phyloP scores from a whole-genome alignment of 208 protist genomes.

The Phytomonas sp. region DNA sequence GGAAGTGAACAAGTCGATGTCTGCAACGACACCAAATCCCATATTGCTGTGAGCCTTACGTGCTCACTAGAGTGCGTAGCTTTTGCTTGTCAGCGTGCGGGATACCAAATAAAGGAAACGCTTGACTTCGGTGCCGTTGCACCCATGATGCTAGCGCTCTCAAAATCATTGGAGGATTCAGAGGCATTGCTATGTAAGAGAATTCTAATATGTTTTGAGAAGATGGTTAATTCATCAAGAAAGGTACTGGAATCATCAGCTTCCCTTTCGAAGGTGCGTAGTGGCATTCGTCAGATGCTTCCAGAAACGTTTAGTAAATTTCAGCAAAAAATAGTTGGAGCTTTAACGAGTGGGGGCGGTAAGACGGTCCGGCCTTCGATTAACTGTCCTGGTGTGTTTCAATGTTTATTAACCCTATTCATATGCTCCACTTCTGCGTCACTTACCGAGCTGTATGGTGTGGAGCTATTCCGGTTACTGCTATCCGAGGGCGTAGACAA shows the following conservation, averaged over 20 bases:
- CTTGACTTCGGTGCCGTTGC: conserved; percentile 27
- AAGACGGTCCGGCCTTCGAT: conserved; percentile 4
- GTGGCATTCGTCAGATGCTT: conserved; percentile 6
- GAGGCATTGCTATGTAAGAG: not conserved
- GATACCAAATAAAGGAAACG: conserved; percentile 23
- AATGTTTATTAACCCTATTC: conserved; percentile 35
- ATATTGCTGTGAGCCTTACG: conserved; percentile 16
- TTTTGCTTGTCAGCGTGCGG: conserved; percentile 22
- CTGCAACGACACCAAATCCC: conserved; percentile 11
- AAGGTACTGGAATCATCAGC: not conserved
- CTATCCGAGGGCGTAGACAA: not conserved
- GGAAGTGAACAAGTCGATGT: conserved; percentile 4
- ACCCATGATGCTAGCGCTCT: conserved; percentile 14
- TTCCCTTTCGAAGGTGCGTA: not conserved
- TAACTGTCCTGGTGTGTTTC: conserved; percentile 26
- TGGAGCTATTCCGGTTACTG: conserved; percentile 36
- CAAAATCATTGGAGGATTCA: not conserved
- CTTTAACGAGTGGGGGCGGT: not conserved
- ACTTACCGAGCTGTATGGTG: conserved; percentile 24
- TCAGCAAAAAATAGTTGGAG: conserved; percentile 4
- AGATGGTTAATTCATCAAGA: conserved; percentile 10
- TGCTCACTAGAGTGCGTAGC: conserved; percentile 27
- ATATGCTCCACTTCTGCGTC: conserved; percentile 24
- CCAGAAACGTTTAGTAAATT: conserved; percentile 10
- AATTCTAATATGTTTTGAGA: conserved; percentile 14